Evolutionary conservation across 2,329 filamentous ascomycete genomes (phyloP), one percentile per base, ranked within the genome.

Genomic region (Periconia sp.): DNA sequence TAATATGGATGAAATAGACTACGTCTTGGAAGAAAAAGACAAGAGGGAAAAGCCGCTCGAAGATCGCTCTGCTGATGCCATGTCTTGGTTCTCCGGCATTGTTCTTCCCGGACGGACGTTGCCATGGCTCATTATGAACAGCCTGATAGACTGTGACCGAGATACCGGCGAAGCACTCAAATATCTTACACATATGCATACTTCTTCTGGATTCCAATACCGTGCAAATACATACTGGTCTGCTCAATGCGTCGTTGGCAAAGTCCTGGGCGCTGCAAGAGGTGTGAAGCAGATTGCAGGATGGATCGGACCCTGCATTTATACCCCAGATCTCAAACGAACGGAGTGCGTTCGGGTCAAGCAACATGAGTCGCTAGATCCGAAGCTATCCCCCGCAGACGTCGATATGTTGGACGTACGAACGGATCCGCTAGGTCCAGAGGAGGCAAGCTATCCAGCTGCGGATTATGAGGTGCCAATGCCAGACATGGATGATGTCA

Each of bases 151-250:
- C 68, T 84, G 89, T 61, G 88, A 91, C 63, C 85, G 85, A 1
- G 87, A 90, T 66, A 81, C 81, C 3, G 85, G 85, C 6, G 83
- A 87, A 56, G 77, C 85, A 8, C 81, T 91, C 15, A 85, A 85
- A 11, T 79, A 87, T 33, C 80, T 92, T 9, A 87, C 85, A 1
- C 86, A 90, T 62, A 80, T 87, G 60, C 82, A 87, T 53, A 86
- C 87, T 1, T 79, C 86, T 60, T 86, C 85, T 58, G 89, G 89
- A 15, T 91, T 92, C 65, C 89, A 92, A 73, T 91, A 91, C 68
- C 85, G 86, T 53, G 86, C 85, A 52, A 87, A 88, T 66, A 91
- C 89, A 1, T 92, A 91, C 77, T 92, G 89, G 89, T 85, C 87
- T 2, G 82, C 85, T 13, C 79, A 82, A 18, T 88, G 82, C 61